Evolutionary conservation across 2,329 filamentous ascomycete genomes (phyloP), one percentile per base, ranked within the genome.

Genomic region (Cryphonectria japonica): DNA sequence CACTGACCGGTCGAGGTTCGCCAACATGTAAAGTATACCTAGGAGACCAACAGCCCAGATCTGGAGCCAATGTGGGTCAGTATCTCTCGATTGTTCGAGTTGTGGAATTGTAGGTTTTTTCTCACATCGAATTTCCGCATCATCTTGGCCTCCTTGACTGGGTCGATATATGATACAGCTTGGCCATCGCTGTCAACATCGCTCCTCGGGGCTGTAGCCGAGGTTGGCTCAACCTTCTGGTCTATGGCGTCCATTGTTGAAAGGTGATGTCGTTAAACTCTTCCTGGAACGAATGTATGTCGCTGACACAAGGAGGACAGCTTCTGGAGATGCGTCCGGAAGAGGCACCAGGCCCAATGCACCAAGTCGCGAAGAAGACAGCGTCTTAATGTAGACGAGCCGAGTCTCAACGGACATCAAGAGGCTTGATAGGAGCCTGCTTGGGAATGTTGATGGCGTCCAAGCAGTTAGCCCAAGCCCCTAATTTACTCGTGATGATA

Each of bases 1-100:
- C 8, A 68, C 63, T 67, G 22, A 69, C 68, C 76, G 74, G 71
- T 77, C 76, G 37, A 77, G 68, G 63, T 76, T 76, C 29, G 68
- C 74, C 16, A 76, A 63, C 22, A 77, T 71, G 43, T 76, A 74
- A 16, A 74, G 64, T 41, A 73, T 19, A 32, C 73, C 73, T 29
- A 74, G 46, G 11, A 61, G 59, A 57, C 66, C 61, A 9, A 69
- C 67, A 19, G 66, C 69, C 65, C 59, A 71, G 29, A 68, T 54
- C 69, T 71, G 46, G 2, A 11, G n/a, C 29, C 32, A 16, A n/a
- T 26, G 3, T 16, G 19, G 9, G 13, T 68, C 32, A 71, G 65
- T 16, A 43, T 60, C 11, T 19, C 29, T 46, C 5, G 19, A 41
- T 54, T 32, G 26, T 14, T 57, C 19, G 34, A n/a, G 29, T 29